Conservation (phyloP, 345 rosid species). For the Aurinia saxatilis region DNA sequence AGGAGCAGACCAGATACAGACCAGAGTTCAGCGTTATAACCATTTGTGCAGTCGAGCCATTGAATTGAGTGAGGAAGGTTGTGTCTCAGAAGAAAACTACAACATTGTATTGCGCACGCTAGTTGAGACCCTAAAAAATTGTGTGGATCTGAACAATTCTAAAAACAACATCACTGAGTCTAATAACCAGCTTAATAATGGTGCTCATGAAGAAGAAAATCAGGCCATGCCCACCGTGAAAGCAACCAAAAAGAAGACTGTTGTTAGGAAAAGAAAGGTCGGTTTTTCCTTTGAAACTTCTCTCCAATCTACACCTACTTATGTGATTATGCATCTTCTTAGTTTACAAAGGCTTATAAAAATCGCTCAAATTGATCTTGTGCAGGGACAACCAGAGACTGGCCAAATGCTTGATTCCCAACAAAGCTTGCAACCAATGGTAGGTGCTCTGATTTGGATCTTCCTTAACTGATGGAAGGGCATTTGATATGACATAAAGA, state of each 20-base stretch:
- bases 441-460: conserved; percentile 18
- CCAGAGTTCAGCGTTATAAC: conserved; percentile 52
- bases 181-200: conserved; percentile 25
- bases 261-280: conserved; percentile 52
- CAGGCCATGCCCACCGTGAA: conserved; percentile 32
- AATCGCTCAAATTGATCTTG: neutral
- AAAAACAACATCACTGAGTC: conserved; percentile 32
- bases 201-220: conserved; percentile 34
- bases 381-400: conserved; percentile 44
- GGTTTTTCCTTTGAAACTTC: neutral
- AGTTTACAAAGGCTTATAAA: neutral
- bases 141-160: conserved; percentile 46
- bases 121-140: conserved; percentile 40
- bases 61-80: conserved; percentile 44
- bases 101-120: conserved; percentile 38
- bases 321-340: neutral
- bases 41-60: conserved; percentile 41
- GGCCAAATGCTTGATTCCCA: conserved; percentile 38
- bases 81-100: conserved; percentile 38
- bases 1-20: conserved; percentile 26
- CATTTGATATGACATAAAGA: neutral
- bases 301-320: neutral
- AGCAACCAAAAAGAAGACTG: conserved; percentile 45
- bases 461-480: neutral
- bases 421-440: conserved; percentile 47